Conservation (phyloP, 2,329 filamentous ascomycete species). For the Colletotrichum shisoi region DNA sequence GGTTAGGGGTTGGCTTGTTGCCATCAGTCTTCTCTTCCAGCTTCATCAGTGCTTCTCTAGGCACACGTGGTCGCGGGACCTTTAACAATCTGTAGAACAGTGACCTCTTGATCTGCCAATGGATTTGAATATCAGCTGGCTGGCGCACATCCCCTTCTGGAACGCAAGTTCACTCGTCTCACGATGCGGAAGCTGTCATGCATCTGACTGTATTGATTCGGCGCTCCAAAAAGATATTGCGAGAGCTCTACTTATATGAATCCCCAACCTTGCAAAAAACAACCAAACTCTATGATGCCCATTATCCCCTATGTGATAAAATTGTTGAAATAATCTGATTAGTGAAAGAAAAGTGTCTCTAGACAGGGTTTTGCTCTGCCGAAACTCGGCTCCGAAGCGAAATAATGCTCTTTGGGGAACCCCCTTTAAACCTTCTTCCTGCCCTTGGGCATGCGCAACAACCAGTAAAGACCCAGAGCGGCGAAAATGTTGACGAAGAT, state of each 20-base stretch:
- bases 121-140: not conserved
- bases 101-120: not conserved
- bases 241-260: constrained; percentile 5
- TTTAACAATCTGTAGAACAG: not conserved
- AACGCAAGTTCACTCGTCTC: not conserved
- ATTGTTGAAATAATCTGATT: not conserved
- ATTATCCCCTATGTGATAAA: not conserved
- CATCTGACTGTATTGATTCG: constrained; percentile 1
- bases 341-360: not conserved
- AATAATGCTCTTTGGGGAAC: not conserved
- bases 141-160: not conserved
- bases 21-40: not conserved
- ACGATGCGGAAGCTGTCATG: not conserved
- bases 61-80: not conserved
- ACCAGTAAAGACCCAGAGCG: constrained; percentile 59
- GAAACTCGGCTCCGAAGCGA: not conserved
- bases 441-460: constrained; percentile 48
- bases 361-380: not conserved
- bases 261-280: not conserved
- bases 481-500: constrained; percentile 58
- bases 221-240: not conserved
- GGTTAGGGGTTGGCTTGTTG: not conserved
- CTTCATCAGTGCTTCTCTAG: not conserved
- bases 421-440: constrained; percentile 35
- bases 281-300: constrained; percentile 1